Evolutionary conservation across 2,329 filamentous ascomycete species (phyloP).

Genomic region (Neofusicoccum laricinum): DNA sequence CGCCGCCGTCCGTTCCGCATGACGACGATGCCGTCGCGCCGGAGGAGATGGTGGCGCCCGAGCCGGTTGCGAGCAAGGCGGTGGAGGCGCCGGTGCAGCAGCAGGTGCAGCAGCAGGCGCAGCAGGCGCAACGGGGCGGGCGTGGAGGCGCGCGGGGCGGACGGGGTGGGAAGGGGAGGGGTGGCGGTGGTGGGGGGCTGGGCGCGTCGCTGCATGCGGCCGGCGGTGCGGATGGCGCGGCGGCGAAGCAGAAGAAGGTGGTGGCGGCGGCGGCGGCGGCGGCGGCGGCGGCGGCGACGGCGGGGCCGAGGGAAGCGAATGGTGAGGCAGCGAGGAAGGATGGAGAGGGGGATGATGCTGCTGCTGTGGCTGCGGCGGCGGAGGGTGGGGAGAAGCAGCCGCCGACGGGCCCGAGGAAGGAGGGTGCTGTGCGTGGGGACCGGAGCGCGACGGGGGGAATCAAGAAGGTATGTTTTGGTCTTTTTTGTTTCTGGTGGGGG

Average conservation of each 20-base stretch:
- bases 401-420: slow-evolving; percentile 19
- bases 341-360: slow-evolving; percentile 23
- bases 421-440: slow-evolving; percentile 51
- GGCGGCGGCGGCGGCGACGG: slow-evolving; percentile 16
- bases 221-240: neutral
- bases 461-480: slow-evolving; percentile 37
- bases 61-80: neutral
- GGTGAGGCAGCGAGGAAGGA: slow-evolving; percentile 20
- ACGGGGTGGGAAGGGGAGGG: slow-evolving; percentile 19
- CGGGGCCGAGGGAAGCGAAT: slow-evolving; percentile 20
- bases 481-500: no score
- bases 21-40: neutral
- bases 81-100: neutral
- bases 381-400: slow-evolving; percentile 20
- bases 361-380: slow-evolving; percentile 21
- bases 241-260: neutral
- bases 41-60: neutral
- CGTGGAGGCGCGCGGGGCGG: slow-evolving; percentile 16
- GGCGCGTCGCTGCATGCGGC: slow-evolving; percentile 8
- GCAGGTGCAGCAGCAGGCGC: neutral
- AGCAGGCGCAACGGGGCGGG: slow-evolving; percentile 20
- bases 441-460: slow-evolving; percentile 53
- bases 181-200: slow-evolving; percentile 15
- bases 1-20: neutral
- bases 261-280: slow-evolving; percentile 6